Conservation (phyloP, 148 eudicot genomes). For the Fagopyrum esculentum region DNA sequence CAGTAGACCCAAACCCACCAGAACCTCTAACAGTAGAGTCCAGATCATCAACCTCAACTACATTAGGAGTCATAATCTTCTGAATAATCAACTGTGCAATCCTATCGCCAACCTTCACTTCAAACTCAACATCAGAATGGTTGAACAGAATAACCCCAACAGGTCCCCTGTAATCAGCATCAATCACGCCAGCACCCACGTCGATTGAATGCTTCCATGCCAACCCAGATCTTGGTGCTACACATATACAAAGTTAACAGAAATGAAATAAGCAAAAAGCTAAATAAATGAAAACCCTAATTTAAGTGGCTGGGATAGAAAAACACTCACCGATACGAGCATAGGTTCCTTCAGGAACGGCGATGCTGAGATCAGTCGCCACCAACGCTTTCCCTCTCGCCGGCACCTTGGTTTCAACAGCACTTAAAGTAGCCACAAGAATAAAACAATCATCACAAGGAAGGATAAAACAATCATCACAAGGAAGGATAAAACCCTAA, state of each 20-base stretch:
- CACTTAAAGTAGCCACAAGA: conserved; percentile 27
- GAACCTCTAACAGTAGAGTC: conserved; percentile 69
- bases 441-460: background rate
- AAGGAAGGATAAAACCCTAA: too few species aligned
- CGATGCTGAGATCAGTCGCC: conserved; percentile 81
- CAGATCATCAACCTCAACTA: conserved; percentile 67
- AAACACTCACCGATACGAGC: conserved; percentile 54
- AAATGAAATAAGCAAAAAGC: background rate
- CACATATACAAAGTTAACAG: conserved; percentile 2
- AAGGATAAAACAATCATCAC: background rate
- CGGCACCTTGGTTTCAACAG: conserved; percentile 60
- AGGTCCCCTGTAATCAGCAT: conserved; percentile 21
- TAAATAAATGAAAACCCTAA: too few species aligned
- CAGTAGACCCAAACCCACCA: conserved; percentile 84
- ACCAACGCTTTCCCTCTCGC: conserved; percentile 84
- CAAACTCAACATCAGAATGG: conserved; percentile 20
- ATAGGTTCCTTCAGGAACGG: conserved; percentile 70
- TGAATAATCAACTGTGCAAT: conserved; percentile 80
- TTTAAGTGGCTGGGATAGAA: background rate
- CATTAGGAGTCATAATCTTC: conserved; percentile 71
- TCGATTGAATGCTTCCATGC: conserved; percentile 92
- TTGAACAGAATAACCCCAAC: conserved; percentile 22
- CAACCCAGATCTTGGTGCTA: conserved; percentile 88
- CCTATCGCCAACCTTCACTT: conserved; percentile 52
- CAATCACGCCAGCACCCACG: conserved; percentile 61